These are phyloP conservation scores for Neurospora sp. DNA, from an alignment of 495 filamentous ascomycete species.

Conservation along the genomic window DNA sequence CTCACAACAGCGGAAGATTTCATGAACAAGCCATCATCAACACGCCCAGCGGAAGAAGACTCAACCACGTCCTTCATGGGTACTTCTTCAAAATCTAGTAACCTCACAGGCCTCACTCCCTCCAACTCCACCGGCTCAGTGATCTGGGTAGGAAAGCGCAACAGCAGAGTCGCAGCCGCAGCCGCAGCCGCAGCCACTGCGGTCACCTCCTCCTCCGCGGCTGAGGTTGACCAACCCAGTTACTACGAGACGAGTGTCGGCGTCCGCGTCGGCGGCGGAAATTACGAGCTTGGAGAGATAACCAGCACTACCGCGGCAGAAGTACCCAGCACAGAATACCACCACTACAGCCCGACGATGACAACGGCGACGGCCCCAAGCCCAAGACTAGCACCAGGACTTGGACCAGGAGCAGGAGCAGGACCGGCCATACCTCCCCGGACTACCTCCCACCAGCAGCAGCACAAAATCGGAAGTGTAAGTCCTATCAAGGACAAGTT, in stretches of 20 bases:
- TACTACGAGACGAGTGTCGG: neutral
- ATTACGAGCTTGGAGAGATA: neutral
- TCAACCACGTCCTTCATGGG: neutral
- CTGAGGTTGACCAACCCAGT: neutral
- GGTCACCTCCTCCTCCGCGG: neutral
- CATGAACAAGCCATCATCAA: neutral
- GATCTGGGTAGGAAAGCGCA: constrained; percentile 5
- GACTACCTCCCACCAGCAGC: neutral
- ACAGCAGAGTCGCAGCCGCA: neutral
- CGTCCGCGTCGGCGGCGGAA: neutral
- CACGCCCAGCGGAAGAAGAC: neutral
- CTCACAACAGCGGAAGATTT: neutral
- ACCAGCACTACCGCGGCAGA: neutral
- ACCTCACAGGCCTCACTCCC: neutral
- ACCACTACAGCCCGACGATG: neutral
- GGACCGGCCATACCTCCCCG: neutral
- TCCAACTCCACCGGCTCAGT: constrained; percentile 5
- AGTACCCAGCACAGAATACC: neutral
- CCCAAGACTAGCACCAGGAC: neutral
- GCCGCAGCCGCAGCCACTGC: neutral
- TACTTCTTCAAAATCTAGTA: neutral
- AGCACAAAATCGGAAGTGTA: neutral
- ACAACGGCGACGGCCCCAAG: neutral
- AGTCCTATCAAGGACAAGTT: neutral
- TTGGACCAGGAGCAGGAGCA: neutral